Base-by-base conservation (phyloP, 2,329 filamentous ascomycete species). In the Helicocarpus griseus region DNA sequence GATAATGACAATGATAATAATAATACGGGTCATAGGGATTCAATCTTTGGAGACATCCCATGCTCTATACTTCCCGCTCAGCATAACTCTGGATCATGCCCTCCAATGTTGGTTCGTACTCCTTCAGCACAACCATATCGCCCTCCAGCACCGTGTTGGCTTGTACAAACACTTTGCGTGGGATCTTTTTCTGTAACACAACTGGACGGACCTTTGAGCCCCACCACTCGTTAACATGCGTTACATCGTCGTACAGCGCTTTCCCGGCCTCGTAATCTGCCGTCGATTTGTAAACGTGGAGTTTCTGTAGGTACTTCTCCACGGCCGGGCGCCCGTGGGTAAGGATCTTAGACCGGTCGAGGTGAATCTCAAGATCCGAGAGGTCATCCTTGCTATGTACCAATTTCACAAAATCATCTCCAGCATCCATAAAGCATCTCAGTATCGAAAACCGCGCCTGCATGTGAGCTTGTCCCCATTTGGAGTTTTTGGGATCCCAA, bases 381-480 rank as follows among this genome's bases (percentile, higher is more conserved):
- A 95, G 75, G 59, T 89, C 84, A 24, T 89, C 83, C 55, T 78
- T 73, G n/a, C 69, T 78, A 70, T 89, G 85, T 33, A 86, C 81
- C 21, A 97, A 78, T 65, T 85, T 83, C 73, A 89, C 91, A 69
- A 96, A 96, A 62, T 87, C 83, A 51, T 86, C 80, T n/a, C 86
- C 88, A 0, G 89, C 90, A 59, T 86, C 80, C 17, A 96, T 78
- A 78, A 96, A 90, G 64, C 70, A 71, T 17, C 69, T 70, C 50
- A 96, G 74, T 61, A 96, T 95, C 48, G 85, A 87, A 72, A 89
- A 96, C 9, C 90, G 86, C 21, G 89, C 90, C 70, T 95, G 89
- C 71, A 89, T 94, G 65, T 95, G 89, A 57, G 86, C 80, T 69
- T 95, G 90, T 7, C 90, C 90, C 90, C 90, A 95, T 73, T 95